A percentile compares a stretch with the other conserved stretches of the same genome.
Evolutionary conservation across 371 early-diverging fungal species (phyloP).

Genomic region (Catenaria anguillulae): DNA sequence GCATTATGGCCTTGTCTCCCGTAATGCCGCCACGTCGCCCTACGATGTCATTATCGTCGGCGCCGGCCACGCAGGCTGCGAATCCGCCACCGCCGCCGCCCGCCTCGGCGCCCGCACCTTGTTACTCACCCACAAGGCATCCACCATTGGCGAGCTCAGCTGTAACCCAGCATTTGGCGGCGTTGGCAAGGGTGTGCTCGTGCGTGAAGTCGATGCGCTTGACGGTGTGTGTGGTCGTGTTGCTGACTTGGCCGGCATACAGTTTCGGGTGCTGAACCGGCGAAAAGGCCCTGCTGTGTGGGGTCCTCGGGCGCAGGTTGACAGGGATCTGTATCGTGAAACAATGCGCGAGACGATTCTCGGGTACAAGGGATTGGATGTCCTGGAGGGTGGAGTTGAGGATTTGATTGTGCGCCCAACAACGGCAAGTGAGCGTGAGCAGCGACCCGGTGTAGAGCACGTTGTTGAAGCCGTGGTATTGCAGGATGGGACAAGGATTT

Average conservation of each 20-base stretch:
- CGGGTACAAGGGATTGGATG: constrained; percentile 50
- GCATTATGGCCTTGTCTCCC: too few species aligned
- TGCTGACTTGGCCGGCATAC: constrained; percentile 66
- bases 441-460: not conserved
- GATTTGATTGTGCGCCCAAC: constrained; percentile 18
- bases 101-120: constrained; percentile 58
- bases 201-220: constrained; percentile 68
- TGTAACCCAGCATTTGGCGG: constrained; percentile 83
- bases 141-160: constrained; percentile 77
- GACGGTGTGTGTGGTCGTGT: constrained; percentile 69
- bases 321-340: constrained; percentile 58
- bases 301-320: constrained; percentile 73
- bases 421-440: not conserved
- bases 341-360: constrained; percentile 48
- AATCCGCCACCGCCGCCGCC: constrained; percentile 71
- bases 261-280: constrained; percentile 67
- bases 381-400: constrained; percentile 52
- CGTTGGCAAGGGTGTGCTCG: constrained; percentile 66
- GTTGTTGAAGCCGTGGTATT: not conserved
- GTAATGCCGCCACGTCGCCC: too few species aligned
- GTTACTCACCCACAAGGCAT: constrained; percentile 56
- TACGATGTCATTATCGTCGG: constrained; percentile 67
- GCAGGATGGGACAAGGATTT: constrained; percentile 47
- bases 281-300: constrained; percentile 79
- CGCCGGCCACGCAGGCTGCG: constrained; percentile 78